These are phyloP conservation scores for Pholiota microspora DNA, from an alignment of 768 basidiomycete genomes.

Conservation along the genomic window DNA sequence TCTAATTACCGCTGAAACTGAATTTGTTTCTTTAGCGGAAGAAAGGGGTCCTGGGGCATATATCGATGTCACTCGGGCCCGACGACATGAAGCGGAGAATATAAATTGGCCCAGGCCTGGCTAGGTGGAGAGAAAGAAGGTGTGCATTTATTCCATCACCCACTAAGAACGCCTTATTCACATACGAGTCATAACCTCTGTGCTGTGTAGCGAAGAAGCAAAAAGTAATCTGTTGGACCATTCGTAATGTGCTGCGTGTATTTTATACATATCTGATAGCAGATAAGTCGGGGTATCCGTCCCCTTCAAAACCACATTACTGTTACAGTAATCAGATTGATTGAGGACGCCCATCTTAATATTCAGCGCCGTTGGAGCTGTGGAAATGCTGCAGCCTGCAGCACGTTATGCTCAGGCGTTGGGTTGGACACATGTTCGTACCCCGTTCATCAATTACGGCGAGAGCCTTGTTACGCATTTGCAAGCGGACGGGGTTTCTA, in stretches of 20 bases:
- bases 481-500: too few relatives aligned
- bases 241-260: constrained; percentile 7
- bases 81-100: constrained; percentile 50
- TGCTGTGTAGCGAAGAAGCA: constrained; percentile 4
- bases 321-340: too few relatives aligned
- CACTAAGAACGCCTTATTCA: neutral
- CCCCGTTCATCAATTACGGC: too few relatives aligned
- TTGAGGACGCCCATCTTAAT: too few relatives aligned
- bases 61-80: constrained; percentile 66
- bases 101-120: constrained; percentile 75
- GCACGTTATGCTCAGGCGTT: too few relatives aligned
- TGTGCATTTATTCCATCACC: neutral
- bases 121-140: constrained; percentile 9
- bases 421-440: too few relatives aligned
- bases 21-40: constrained; percentile 46
- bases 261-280: constrained; percentile 9
- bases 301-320: too few relatives aligned
- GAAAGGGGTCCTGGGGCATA: constrained; percentile 73
- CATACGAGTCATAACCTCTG: too few relatives aligned
- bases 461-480: too few relatives aligned
- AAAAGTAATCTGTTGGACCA: constrained; percentile 7
- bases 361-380: too few relatives aligned
- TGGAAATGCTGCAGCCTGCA: too few relatives aligned
- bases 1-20: neutral
- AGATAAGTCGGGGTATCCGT: too few relatives aligned